Evolutionary conservation across 192 early-diverging fungal species (phyloP).

Genomic region (Backusella tuberculispora): DNA sequence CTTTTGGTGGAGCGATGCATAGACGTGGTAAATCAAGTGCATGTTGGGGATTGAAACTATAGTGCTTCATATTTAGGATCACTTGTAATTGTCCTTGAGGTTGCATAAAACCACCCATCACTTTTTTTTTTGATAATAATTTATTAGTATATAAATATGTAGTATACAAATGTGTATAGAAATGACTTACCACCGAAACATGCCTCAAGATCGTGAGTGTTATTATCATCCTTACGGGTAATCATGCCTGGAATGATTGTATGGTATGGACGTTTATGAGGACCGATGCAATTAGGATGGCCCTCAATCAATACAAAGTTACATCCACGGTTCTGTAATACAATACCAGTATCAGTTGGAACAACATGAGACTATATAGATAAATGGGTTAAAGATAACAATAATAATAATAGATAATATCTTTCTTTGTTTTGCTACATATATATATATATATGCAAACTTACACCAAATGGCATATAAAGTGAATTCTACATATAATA

Average conservation of each 20-base stretch:
- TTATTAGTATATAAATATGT: not conserved
- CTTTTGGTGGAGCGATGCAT: conserved; percentile 52
- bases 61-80: conserved; percentile 66
- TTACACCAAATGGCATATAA: conserved; percentile 57
- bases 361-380: conserved; percentile 49
- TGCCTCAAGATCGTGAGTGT: conserved; percentile 40
- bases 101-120: conserved; percentile 80
- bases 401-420: not conserved
- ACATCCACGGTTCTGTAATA: conserved; percentile 70
- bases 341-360: conserved; percentile 64
- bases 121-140: conserved; percentile 45
- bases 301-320: conserved; percentile 64
- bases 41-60: conserved; percentile 61
- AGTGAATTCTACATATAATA: conserved; percentile 52
- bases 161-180: too few relatives aligned
- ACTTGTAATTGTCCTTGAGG: conserved; percentile 88
- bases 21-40: conserved; percentile 74
- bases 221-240: conserved; percentile 41
- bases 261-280: conserved; percentile 76
- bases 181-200: conserved; percentile 50
- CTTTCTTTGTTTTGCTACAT: not conserved
- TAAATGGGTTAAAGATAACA: not conserved
- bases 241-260: conserved; percentile 79
- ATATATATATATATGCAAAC: conserved; percentile 34
- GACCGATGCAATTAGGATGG: conserved; percentile 68